These are phyloP conservation scores for Intubia oerlemansii DNA, from an alignment of 2,329 filamentous ascomycete species.

Conservation along the genomic window DNA sequence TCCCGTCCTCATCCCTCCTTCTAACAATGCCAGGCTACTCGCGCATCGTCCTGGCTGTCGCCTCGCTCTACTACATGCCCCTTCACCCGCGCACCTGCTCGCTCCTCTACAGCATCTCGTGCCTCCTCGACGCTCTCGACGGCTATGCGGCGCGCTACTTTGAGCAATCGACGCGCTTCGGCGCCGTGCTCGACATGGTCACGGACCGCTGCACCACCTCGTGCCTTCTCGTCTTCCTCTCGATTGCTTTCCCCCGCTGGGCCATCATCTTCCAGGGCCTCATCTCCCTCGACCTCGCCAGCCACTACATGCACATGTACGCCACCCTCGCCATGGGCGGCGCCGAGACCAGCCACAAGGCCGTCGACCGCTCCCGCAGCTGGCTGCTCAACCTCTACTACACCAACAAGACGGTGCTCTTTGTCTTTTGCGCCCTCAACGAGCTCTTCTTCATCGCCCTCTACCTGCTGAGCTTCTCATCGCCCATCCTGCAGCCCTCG, in stretches of 20 bases:
- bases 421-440: constrained; percentile 75
- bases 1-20: neutral
- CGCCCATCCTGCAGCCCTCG: constrained; percentile 68
- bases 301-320: constrained; percentile 99
- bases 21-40: constrained; percentile 36
- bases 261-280: constrained; percentile 84
- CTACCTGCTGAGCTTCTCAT: constrained; percentile 93
- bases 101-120: constrained; percentile 78
- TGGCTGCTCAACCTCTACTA: constrained; percentile 91
- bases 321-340: constrained; percentile 78
- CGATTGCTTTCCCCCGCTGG: constrained; percentile 86
- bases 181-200: constrained; percentile 95
- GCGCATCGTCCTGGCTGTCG: constrained; percentile 62
- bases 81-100: constrained; percentile 93
- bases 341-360: constrained; percentile 70
- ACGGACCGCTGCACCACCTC: constrained; percentile 94
- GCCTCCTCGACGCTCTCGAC: constrained; percentile 85
- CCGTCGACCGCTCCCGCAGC: constrained; percentile 69
- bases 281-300: constrained; percentile 81
- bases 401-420: constrained; percentile 87
- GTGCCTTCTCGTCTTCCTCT: constrained; percentile 84
- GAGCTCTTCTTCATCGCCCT: constrained; percentile 96
- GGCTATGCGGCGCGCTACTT: constrained; percentile 78
- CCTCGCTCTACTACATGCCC: constrained; percentile 97
- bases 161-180: constrained; percentile 86